A percentile compares a stretch with the other conserved stretches of the same genome.
Conservation (phyloP, 2,329 filamentous ascomycete genomes). For the Verticillium albo-atrum region DNA sequence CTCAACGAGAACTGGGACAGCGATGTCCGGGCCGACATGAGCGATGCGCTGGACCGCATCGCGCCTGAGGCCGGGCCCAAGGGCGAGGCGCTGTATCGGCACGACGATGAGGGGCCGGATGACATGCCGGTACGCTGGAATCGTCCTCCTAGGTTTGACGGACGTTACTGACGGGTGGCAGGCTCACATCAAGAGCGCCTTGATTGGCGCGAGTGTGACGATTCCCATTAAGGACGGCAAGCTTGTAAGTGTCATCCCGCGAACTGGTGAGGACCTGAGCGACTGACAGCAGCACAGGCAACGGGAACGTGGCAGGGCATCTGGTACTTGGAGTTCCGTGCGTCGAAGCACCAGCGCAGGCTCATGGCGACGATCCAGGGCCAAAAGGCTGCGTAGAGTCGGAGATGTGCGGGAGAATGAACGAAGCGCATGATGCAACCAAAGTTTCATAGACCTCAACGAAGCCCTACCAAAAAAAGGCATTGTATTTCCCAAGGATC, state of each 20-base stretch:
- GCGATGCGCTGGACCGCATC: conserved; percentile 85
- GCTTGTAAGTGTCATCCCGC: conserved; percentile 44
- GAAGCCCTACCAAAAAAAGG: neutral
- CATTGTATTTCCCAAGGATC: neutral
- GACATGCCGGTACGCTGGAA: conserved; percentile 76
- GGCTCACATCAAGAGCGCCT: conserved; percentile 88
- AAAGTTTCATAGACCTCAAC: neutral
- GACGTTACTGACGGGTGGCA: conserved; percentile 23
- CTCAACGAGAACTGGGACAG: conserved; percentile 88
- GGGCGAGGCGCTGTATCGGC: conserved; percentile 72
- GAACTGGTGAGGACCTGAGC: neutral
- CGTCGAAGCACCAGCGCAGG: conserved; percentile 68
- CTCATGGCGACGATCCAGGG: conserved; percentile 94
- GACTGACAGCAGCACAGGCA: conserved; percentile 29
- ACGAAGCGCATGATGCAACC: conserved; percentile 10
- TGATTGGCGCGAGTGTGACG: conserved; percentile 84
- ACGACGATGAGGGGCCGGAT: conserved; percentile 82
- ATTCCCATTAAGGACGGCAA: conserved; percentile 87
- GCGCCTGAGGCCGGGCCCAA: conserved; percentile 72
- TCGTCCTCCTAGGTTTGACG: neutral
- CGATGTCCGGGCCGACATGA: conserved; percentile 92
- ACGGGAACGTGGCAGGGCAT: conserved; percentile 80
- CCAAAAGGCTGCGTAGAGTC: conserved; percentile 65
- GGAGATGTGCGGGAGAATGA: no score
- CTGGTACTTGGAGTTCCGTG: conserved; percentile 90